Conservation (phyloP, 2,329 filamentous ascomycete genomes). For the Ambrosiella xylebori region DNA sequence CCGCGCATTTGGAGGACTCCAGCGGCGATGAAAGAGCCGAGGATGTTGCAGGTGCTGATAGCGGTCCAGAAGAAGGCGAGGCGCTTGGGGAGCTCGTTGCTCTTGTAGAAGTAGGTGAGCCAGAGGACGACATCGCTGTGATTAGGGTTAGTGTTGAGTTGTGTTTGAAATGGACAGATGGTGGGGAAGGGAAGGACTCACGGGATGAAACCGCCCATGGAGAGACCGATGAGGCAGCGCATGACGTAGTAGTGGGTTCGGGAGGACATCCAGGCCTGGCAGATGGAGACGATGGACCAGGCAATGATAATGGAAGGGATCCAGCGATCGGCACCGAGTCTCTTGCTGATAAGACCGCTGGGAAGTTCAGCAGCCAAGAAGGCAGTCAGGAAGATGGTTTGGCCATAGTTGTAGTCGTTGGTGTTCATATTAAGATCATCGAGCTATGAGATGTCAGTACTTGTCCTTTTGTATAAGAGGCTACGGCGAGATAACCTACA, state of each 20-base stretch:
- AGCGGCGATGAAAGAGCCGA: slow-evolving; percentile 31
- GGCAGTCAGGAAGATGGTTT: slow-evolving; percentile 26
- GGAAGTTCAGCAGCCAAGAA: slow-evolving; percentile 33
- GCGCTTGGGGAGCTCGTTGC: slow-evolving; percentile 18
- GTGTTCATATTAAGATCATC: slow-evolving; percentile 25
- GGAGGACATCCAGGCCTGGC: slow-evolving; percentile 23
- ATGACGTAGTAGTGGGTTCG: slow-evolving; percentile 24
- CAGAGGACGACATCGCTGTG: slow-evolving; percentile 18
- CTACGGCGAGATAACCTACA: slow-evolving; percentile 14
- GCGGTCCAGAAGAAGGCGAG: slow-evolving; percentile 20
- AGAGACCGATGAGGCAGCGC: slow-evolving; percentile 27
- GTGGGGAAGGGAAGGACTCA: slow-evolving; percentile 17
- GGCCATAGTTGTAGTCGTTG: slow-evolving; percentile 29
- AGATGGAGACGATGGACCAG: slow-evolving; percentile 25
- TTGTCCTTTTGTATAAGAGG: neutral
- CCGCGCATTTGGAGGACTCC: slow-evolving; percentile 23
- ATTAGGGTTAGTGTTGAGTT: neutral
- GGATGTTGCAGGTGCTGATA: slow-evolving; percentile 16
- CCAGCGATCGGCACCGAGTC: slow-evolving; percentile 30
- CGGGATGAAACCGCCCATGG: slow-evolving; percentile 35
- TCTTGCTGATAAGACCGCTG: slow-evolving; percentile 32
- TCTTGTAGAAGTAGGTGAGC: slow-evolving; percentile 21
- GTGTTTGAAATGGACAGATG: no score
- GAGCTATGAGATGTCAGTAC: slow-evolving; percentile 15
- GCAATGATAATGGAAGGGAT: slow-evolving; percentile 25